Conservation (phyloP, 768 basidiomycete genomes). For the Mycena metata region DNA sequence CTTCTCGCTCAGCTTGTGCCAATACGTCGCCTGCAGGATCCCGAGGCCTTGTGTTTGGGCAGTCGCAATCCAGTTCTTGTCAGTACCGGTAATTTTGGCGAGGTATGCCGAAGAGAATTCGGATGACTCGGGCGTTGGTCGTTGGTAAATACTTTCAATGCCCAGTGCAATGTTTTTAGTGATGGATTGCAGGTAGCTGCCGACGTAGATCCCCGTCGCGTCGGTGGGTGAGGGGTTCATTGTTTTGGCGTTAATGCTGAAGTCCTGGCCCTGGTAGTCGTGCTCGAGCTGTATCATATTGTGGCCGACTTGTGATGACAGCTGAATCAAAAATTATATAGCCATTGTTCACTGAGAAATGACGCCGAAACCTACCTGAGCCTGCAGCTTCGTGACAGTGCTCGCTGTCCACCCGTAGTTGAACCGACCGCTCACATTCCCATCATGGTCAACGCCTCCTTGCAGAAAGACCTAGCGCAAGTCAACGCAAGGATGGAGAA, state of each 20-base stretch:
- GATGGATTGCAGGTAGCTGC: constrained; percentile 92
- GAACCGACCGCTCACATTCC: constrained; percentile 87
- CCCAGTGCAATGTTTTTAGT: constrained; percentile 92
- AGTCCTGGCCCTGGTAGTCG: constrained; percentile 91
- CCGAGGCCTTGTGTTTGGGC: constrained; percentile 88
- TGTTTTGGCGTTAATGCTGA: constrained; percentile 86
- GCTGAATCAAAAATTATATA: constrained; percentile 57
- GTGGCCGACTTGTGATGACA: constrained; percentile 82
- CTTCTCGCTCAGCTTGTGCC: constrained; percentile 95
- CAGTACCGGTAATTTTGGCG: constrained; percentile 79
- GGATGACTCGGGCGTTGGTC: constrained; percentile 75
- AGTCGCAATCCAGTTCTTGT: constrained; percentile 93
- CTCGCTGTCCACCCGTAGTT: constrained; percentile 90
- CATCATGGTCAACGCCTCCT: constrained; percentile 95
- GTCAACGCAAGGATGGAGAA: constrained; percentile 3
- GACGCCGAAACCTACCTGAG: constrained; percentile 72
- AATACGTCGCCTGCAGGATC: constrained; percentile 92
- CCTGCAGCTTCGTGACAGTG: constrained; percentile 88
- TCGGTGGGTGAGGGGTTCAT: constrained; percentile 93
- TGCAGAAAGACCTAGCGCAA: constrained; percentile 83
- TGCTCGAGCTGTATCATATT: constrained; percentile 96
- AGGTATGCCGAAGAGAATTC: constrained; percentile 85
- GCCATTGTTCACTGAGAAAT: constrained; percentile 9
- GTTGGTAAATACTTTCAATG: constrained; percentile 86
- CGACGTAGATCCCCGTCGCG: constrained; percentile 91